Evolutionary conservation across 2,329 filamentous ascomycete species (phyloP).

Genomic region (Ophiostoma piceae): DNA sequence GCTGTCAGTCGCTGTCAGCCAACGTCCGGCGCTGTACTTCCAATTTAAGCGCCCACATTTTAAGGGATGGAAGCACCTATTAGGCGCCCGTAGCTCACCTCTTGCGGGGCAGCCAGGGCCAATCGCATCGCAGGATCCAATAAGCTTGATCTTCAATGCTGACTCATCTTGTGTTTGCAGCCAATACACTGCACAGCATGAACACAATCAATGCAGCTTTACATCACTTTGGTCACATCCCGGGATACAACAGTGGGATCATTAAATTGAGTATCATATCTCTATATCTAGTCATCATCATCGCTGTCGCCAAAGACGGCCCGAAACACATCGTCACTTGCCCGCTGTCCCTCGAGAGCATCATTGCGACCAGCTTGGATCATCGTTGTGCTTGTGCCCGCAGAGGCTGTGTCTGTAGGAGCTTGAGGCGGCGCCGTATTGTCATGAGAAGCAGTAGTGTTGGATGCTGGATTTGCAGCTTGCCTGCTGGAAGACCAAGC

Average conservation of each 20-base stretch:
- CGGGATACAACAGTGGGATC: background rate
- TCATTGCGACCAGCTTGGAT: conserved; percentile 72
- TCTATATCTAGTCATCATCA: conserved; percentile 38
- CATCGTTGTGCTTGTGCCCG: conserved; percentile 30
- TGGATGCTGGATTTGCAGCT: background rate
- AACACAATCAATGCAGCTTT: background rate
- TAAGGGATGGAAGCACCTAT: conserved; percentile 6
- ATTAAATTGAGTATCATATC: background rate
- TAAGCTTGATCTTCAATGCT: background rate
- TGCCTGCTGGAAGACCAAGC: conserved; percentile 17
- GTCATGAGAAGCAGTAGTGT: background rate
- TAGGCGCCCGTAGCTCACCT: conserved; percentile 14
- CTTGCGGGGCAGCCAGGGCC: background rate
- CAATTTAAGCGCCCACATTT: conserved; percentile 19
- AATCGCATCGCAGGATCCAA: background rate
- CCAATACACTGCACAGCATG: background rate
- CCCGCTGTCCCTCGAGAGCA: conserved; percentile 66
- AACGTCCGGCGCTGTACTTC: background rate
- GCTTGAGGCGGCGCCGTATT: background rate
- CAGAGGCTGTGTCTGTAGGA: conserved; percentile 30
- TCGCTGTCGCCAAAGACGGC: conserved; percentile 91
- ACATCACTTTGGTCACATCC: background rate
- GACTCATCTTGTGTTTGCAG: background rate
- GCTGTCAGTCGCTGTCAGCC: background rate
- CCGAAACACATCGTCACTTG: conserved; percentile 76